Conservation (phyloP, 176 grass and related monocot genomes). For the Juncus inflexus region DNA sequence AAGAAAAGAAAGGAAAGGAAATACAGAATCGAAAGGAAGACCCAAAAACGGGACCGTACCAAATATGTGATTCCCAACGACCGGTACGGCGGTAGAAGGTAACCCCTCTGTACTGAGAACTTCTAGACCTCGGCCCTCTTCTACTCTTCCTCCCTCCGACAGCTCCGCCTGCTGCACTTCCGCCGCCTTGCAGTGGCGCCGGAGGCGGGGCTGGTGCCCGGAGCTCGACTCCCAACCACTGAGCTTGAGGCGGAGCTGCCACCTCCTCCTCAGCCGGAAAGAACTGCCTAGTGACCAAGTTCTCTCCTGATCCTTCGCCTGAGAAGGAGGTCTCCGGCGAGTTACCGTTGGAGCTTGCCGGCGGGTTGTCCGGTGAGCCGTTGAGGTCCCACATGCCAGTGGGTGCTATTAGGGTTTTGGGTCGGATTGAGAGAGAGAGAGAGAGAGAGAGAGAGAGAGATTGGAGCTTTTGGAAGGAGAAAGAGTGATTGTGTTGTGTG, state of each 20-base stretch:
- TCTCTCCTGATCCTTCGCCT: conserved; percentile 36
- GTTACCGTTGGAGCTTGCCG: neutral
- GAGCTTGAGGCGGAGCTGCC: conserved; percentile 25
- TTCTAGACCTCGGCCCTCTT: conserved; percentile 83
- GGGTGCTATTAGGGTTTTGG: neutral
- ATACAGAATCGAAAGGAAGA: conserved; percentile 3
- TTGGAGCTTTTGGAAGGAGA: conserved; percentile 21
- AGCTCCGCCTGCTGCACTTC: neutral
- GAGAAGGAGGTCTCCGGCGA: conserved; percentile 34
- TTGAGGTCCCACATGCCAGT: conserved; percentile 92
- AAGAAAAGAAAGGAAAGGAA: neutral
- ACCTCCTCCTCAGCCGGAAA: conserved; percentile 39
- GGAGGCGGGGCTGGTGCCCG: conserved; percentile 9
- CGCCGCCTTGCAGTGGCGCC: neutral
- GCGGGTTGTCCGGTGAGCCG: conserved; percentile 54
- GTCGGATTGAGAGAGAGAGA: neutral
- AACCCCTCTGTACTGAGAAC: conserved; percentile 98
- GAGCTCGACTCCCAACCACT: conserved; percentile 46
- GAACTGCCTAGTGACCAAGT: conserved; percentile 83
- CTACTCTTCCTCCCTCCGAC: conserved; percentile 56
- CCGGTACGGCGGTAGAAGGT: conserved; percentile 97
- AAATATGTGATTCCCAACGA: conserved; percentile 99
- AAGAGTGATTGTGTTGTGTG: neutral
- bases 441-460: conserved; percentile 2
- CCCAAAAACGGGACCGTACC: conserved; percentile 38